Evolutionary conservation across 805 yeast species (phyloP), one percentile per base, ranked within the genome.

Genomic region (Wickerhamomyces strasburgensis): DNA sequence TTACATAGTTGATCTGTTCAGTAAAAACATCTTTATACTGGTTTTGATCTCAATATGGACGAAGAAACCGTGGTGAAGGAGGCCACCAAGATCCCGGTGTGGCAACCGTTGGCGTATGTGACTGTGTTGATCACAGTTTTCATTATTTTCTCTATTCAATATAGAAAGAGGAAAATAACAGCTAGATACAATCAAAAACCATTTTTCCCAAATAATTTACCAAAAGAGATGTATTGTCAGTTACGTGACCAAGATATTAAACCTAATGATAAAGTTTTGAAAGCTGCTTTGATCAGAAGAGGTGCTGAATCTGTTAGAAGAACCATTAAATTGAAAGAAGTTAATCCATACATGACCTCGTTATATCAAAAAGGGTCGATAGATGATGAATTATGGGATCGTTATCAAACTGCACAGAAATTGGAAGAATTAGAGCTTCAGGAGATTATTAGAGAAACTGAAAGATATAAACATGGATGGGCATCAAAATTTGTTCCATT

Each of bases 261-360:
- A 43, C 84, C 88, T 5, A 88, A 89, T 46, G 90, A 82, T 17
- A 85, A 80, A 52, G 80, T 85, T 15, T 50, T 84, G 50, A 83
- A 82, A 53, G 81, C 85, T 13, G 84, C 84, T 2, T 54, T 80
- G 29, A 52, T 79, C 36, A 71, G 75, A 48, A 72, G 85, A 62
- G 85, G 95, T n/a, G 83, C 89, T 7, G 98, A 90, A 62, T 84
- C 88, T 9, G 68, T 93, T 39, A 78, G 94, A 60, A 74, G 96
- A 54, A 70, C 93, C 42, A 70, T 90, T 60, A 83, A 84, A 54
- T 65, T 88, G 57, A 82, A 84, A 57, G 97, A 90, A 56, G 69
- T 74, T 44, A 84, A 84, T 58, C 80, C 80, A 5, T 76, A 71
- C 39, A 73, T 87, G 52, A 76, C 73, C 34, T 68, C 73, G 37